phyloP scores from a whole-genome alignment of 129 eudicot genomes.

The Glebionis coronaria region DNA sequence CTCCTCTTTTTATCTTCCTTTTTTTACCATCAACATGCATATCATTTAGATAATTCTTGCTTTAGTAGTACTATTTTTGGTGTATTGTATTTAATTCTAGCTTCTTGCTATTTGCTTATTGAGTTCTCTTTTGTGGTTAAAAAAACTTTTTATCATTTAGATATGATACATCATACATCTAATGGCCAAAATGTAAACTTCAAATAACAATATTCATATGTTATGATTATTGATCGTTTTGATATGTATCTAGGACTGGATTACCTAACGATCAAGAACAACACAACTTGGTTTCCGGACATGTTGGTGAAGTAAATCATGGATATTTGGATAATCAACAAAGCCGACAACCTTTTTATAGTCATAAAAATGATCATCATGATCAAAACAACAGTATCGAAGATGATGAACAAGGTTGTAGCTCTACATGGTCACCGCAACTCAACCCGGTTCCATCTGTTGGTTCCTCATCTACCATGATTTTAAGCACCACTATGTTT shows the following conservation, averaged over 20 bases:
- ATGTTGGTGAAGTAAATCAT: slow-evolving; percentile 37
- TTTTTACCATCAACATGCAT: neutral
- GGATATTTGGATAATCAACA: slow-evolving; percentile 35
- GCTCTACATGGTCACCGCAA: slow-evolving; percentile 43
- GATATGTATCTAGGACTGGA: slow-evolving; percentile 45
- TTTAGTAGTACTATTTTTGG: no score
- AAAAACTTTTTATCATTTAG: neutral
- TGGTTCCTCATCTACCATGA: slow-evolving; percentile 39
- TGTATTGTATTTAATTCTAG: neutral
- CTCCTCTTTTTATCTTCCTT: slow-evolving; percentile 21
- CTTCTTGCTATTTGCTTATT: neutral
- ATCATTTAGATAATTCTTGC: no score
- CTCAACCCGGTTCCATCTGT: slow-evolving; percentile 32
- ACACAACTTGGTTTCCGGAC: slow-evolving; percentile 45
- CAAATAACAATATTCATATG: neutral
- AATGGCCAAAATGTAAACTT: neutral
- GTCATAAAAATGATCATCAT: slow-evolving; percentile 21
- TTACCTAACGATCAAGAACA: slow-evolving; percentile 47
- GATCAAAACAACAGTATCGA: slow-evolving; percentile 9
- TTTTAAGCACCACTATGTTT: slow-evolving; percentile 35
- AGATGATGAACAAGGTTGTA: slow-evolving; percentile 38
- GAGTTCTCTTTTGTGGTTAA: neutral
- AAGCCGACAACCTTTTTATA: slow-evolving; percentile 27
- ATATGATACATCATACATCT: neutral
- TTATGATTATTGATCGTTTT: neutral